A percentile compares a stretch with the other conserved stretches of the same genome.
phyloP scores from a whole-genome alignment of 352 stramenopile genomes.

The Phytophthora palmivora region DNA sequence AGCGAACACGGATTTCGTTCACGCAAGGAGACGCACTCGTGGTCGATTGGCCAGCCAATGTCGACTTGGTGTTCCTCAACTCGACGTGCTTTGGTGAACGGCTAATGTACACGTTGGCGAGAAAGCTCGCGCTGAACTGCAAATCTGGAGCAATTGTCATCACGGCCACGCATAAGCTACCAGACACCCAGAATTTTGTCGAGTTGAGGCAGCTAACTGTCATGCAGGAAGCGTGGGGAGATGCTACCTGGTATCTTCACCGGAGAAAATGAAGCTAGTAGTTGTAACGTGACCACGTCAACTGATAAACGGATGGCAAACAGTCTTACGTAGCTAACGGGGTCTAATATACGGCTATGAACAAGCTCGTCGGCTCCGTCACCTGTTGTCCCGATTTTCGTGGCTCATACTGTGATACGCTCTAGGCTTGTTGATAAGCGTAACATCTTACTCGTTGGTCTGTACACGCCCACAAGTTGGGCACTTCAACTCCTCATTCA shows the following conservation, averaged over 20 bases:
- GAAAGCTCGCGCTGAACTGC: slow-evolving; percentile 52
- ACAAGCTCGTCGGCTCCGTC: slow-evolving; percentile 23
- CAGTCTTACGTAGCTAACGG: slow-evolving; percentile 25
- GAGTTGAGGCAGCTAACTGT: slow-evolving; percentile 49
- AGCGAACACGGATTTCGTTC: slow-evolving; percentile 77
- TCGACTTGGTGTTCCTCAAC: slow-evolving; percentile 89
- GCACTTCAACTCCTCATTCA: slow-evolving; percentile 76
- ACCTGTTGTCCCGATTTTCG: slow-evolving; percentile 19
- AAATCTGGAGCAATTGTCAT: slow-evolving; percentile 70
- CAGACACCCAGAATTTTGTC: slow-evolving; percentile 55
- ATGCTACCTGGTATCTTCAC: slow-evolving; percentile 65
- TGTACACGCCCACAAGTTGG: slow-evolving; percentile 61
- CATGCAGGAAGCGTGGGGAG: slow-evolving; percentile 65
- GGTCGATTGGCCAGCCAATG: slow-evolving; percentile 70
- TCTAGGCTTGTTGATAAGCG: neutral
- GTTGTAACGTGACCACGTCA: neutral
- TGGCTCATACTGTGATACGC: slow-evolving; percentile 31
- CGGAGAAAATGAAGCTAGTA: slow-evolving; percentile 44
- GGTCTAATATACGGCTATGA: slow-evolving; percentile 41
- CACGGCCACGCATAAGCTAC: slow-evolving; percentile 62
- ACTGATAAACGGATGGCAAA: slow-evolving; percentile 13
- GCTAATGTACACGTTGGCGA: slow-evolving; percentile 63
- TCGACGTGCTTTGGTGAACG: slow-evolving; percentile 88
- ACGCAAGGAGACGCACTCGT: slow-evolving; percentile 69
- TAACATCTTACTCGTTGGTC: slow-evolving; percentile 31